Evolutionary conservation across 2,329 filamentous ascomycete species (phyloP).

Genomic region (Phoma sp.): DNA sequence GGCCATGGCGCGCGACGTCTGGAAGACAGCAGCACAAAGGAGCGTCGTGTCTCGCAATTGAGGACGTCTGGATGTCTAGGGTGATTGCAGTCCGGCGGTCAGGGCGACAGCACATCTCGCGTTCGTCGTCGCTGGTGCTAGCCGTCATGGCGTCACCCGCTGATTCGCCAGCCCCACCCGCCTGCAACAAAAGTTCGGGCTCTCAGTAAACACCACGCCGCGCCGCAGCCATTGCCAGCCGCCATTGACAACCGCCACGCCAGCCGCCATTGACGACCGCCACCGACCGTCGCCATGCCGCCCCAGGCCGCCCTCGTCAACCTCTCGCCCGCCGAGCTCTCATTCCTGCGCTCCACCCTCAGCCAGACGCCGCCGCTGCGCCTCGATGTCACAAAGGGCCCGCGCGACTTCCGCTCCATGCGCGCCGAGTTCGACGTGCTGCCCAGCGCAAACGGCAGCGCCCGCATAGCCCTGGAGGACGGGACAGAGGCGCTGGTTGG

Average conservation of each 20-base stretch:
- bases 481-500: slow-evolving; percentile 96
- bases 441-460: slow-evolving; percentile 88
- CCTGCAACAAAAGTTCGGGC: slow-evolving; percentile 13
- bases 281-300: slow-evolving; percentile 32
- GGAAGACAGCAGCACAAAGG: neutral
- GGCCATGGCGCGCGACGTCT: slow-evolving; percentile 10
- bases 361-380: slow-evolving; percentile 83
- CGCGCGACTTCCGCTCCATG: slow-evolving; percentile 88
- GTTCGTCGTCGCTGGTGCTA: too few species aligned
- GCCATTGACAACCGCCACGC: too few species aligned
- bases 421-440: slow-evolving; percentile 90
- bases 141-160: slow-evolving; percentile 20
- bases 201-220: slow-evolving; percentile 10
- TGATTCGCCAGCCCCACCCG: slow-evolving; percentile 31
- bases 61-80: too few species aligned
- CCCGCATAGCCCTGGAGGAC: slow-evolving; percentile 91
- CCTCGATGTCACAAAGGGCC: slow-evolving; percentile 67
- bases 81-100: too few species aligned
- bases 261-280: too few species aligned
- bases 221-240: neutral
- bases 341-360: slow-evolving; percentile 91
- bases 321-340: slow-evolving; percentile 93
- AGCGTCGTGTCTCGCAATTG: too few species aligned
- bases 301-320: slow-evolving; percentile 61
- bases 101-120: slow-evolving; percentile 8